phyloP scores from a whole-genome alignment of 306 rosid species.

The Begonia peltatifolia region DNA sequence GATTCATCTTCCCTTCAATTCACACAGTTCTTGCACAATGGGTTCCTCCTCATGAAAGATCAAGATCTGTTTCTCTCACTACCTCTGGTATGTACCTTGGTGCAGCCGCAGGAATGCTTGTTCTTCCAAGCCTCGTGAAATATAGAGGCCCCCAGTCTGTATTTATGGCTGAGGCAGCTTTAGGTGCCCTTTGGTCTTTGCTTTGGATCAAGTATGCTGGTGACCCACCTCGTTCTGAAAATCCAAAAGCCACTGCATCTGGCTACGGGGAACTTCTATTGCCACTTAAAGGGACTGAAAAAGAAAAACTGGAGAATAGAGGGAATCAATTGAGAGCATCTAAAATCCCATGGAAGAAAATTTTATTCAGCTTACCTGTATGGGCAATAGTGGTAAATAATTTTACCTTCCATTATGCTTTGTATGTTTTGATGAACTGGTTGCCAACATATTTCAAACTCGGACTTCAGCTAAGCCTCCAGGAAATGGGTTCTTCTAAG shows the following conservation, averaged over 20 bases:
- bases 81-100: slow-evolving; percentile 95
- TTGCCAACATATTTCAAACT: slow-evolving; percentile 88
- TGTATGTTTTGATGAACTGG: slow-evolving; percentile 96
- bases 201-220: slow-evolving; percentile 71
- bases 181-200: slow-evolving; percentile 72
- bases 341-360: slow-evolving; percentile 72
- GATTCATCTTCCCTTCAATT: slow-evolving; percentile 88
- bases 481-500: slow-evolving; percentile 98
- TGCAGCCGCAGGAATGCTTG: slow-evolving; percentile 81
- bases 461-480: slow-evolving; percentile 91
- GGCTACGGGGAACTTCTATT: slow-evolving; percentile 62
- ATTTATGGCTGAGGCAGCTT: slow-evolving; percentile 57
- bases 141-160: slow-evolving; percentile 78
- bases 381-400: slow-evolving; percentile 97
- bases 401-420: slow-evolving; percentile 92
- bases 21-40: slow-evolving; percentile 95
- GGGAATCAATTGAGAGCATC: slow-evolving; percentile 17
- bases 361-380: slow-evolving; percentile 65
- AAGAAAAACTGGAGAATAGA: slow-evolving; percentile 36
- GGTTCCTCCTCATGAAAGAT: slow-evolving; percentile 97
- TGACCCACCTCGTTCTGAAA: slow-evolving; percentile 64
- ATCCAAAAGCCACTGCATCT: slow-evolving; percentile 69
- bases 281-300: slow-evolving; percentile 44
- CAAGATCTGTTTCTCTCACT: slow-evolving; percentile 87
- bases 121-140: slow-evolving; percentile 72